A percentile compares a stretch with the other conserved stretches of the same genome.
Evolutionary conservation across 108 stramenopile species (phyloP).

Genomic region (Cyclotella cryptica): DNA sequence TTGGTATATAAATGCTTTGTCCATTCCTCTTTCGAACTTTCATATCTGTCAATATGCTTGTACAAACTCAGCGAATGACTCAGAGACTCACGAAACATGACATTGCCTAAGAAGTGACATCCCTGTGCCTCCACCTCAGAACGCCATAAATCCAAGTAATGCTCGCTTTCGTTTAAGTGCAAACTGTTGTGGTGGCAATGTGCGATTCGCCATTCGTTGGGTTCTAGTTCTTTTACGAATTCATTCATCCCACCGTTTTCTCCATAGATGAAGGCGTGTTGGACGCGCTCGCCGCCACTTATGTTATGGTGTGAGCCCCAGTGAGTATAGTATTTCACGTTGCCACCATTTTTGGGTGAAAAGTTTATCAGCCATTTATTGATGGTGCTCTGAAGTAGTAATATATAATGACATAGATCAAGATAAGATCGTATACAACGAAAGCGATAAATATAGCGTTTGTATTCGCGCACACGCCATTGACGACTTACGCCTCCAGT

Average conservation of each 20-base stretch:
- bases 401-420: background rate
- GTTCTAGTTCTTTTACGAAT: background rate
- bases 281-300: background rate
- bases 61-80: constrained; percentile 29
- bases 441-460: background rate
- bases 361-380: constrained; percentile 24
- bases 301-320: constrained; percentile 1
- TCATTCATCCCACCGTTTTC: constrained; percentile 22
- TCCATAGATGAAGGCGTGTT: background rate
- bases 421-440: background rate
- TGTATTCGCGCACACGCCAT: too few relatives aligned
- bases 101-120: constrained; percentile 16
- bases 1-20: constrained; percentile 11
- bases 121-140: constrained; percentile 20
- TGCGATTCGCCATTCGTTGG: constrained; percentile 33
- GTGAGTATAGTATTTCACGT: constrained; percentile 21
- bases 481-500: constrained; percentile 15
- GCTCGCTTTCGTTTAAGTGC: constrained; percentile 24
- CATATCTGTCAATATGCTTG: constrained; percentile 17
- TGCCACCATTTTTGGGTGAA: background rate
- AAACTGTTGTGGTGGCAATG: constrained; percentile 26
- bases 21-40: constrained; percentile 23
- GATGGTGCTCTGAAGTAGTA: constrained; percentile 11
- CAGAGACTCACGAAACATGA: constrained; percentile 33
- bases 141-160: constrained; percentile 19